phyloP scores from a whole-genome alignment of 176 grass and related monocot species.

The sorghum (Sorghum bicolor) region Sorghum_bicolor_NCBIv3 NC_012871.2:38870501-38871000 shows the following conservation, averaged over 20 bases:
- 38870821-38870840: background rate
- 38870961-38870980: background rate
- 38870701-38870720: background rate
- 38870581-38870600: background rate
- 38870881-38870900: background rate
- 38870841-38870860: background rate
- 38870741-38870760: background rate
- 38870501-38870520: background rate
- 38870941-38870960: constrained; percentile 16
- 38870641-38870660: background rate
- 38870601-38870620: background rate
- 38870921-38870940: constrained; percentile 13
- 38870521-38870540: background rate
- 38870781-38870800: background rate
- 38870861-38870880: background rate
- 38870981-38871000: constrained; percentile 21
- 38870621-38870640: background rate
- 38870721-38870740: background rate
- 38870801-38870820: background rate
- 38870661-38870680: background rate
- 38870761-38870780: background rate
- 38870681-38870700: constrained; percentile 2
- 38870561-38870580: background rate
- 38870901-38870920: constrained; percentile 6
- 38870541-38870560: background rate